Conservation (phyloP, 768 basidiomycete genomes). For the Lentinula boryana region DNA sequence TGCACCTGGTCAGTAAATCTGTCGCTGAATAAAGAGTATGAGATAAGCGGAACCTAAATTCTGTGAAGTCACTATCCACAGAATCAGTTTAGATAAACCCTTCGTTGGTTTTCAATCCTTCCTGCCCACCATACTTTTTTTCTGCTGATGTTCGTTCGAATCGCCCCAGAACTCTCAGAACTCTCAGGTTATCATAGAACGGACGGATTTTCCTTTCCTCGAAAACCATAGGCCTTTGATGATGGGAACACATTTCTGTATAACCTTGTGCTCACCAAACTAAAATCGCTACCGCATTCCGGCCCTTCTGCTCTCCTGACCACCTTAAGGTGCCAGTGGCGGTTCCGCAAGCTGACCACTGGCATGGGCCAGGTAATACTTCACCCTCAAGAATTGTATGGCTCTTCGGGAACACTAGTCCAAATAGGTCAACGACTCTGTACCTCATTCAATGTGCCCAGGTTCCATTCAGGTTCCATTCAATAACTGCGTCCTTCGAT, state of each 20-base stretch:
- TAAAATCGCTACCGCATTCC: neutral
- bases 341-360: neutral
- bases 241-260: neutral
- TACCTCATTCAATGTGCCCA: neutral
- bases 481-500: neutral
- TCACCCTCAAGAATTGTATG: neutral
- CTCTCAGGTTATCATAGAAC: neutral
- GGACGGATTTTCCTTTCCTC: neutral
- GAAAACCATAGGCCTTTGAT: neutral
- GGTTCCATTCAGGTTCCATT: neutral
- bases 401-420: neutral
- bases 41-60: neutral
- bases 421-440: neutral
- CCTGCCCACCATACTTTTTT: neutral
- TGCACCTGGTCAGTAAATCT: neutral
- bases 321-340: neutral
- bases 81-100: neutral
- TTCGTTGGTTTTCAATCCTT: neutral
- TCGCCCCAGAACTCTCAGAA: neutral
- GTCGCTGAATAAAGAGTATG: neutral
- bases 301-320: neutral
- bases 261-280: neutral
- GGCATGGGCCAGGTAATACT: too few relatives aligned
- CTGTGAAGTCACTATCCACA: neutral
- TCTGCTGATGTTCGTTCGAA: neutral